Evolutionary conservation across 768 basidiomycete species (phyloP), one percentile per base, ranked within the genome.

Genomic region (Pleurotus giganteus): DNA sequence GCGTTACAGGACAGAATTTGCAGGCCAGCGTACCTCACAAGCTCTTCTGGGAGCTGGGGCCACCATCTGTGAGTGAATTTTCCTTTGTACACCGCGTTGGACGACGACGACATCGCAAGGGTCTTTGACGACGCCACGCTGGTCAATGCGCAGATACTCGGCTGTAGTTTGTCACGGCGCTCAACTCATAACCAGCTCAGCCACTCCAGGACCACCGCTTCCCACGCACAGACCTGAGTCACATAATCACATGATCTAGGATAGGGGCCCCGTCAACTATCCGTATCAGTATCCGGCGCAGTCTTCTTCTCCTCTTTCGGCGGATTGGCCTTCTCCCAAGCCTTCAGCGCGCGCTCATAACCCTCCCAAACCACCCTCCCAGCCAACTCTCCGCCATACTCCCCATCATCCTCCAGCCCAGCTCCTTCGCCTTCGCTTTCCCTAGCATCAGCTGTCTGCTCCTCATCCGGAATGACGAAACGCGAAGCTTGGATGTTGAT

Each of bases 331-430:
- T 69, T 70, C 60, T 89, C 86, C 89, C 89, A 91, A 32, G 68
- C 68, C 67, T 84, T 88, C 63, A 91, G 66, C 28, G 77, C 81
- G 28, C 59, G 71, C 67, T 91, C 90, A 60, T 86, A 87, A 44
- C 76, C 77, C 71, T 91, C 91, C 91, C 91, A 92, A 1, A 91
- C 80, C 23, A 81, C 65, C 59, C 86, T 70, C 4, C 89, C 90
- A 37, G 81, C 74, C 17, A 75, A 66, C 65, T 89, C 87, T 0
- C 89, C 87, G 12, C 89, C 89, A 23, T 85, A 74, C 58, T 91
- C 88, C 4, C 79, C 80, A 61, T 89, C 88, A 55, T 88, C 85
- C 8, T 70, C 67, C 15, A 84, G 68, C 39, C 70, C 71, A 27
- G 76, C 23, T 55, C 60, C 19, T 59, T 49, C 21, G 47, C 62